phyloP scores from a whole-genome alignment of 2,329 filamentous ascomycete genomes.

The Sclerotinia spermophila region DNA sequence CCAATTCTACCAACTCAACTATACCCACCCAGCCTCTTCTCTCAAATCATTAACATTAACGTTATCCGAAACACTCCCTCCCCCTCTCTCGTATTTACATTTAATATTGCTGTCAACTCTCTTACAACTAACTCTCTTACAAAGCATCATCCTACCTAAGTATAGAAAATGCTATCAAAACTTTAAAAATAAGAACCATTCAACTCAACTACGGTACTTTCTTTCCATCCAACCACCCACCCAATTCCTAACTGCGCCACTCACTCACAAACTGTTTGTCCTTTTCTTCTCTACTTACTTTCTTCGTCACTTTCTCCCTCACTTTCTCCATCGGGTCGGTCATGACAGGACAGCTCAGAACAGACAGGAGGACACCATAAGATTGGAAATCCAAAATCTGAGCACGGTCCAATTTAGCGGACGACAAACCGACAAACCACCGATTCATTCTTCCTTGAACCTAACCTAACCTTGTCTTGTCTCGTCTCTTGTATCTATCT shows the following conservation, averaged over 20 bases:
- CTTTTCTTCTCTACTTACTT: not conserved
- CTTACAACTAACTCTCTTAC: not conserved
- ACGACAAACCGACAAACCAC: constrained; percentile 11
- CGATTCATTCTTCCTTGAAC: constrained; percentile 5
- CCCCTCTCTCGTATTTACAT: not conserved
- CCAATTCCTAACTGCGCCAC: not conserved
- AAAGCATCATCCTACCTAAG: not conserved
- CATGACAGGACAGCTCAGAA: not conserved
- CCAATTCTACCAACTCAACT: not conserved
- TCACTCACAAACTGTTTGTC: not conserved
- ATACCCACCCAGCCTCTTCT: too few relatives aligned
- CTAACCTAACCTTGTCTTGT: not conserved
- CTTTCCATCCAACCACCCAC: too few relatives aligned
- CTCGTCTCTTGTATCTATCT: not conserved
- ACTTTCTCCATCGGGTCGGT: not conserved
- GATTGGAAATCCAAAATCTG: not conserved
- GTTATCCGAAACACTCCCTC: not conserved
- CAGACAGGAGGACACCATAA: not conserved
- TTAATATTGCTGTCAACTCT: too few relatives aligned
- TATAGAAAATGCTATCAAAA: not conserved
- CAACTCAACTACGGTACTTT: too few relatives aligned
- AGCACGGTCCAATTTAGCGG: not conserved
- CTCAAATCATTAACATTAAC: not conserved
- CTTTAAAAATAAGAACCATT: too few relatives aligned
- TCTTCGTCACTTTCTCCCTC: too few relatives aligned